A percentile compares a stretch with the other conserved stretches of the same genome.
Evolutionary conservation across 2,329 filamentous ascomycete species (phyloP).

Genomic region (Aspergillus cejpii): DNA sequence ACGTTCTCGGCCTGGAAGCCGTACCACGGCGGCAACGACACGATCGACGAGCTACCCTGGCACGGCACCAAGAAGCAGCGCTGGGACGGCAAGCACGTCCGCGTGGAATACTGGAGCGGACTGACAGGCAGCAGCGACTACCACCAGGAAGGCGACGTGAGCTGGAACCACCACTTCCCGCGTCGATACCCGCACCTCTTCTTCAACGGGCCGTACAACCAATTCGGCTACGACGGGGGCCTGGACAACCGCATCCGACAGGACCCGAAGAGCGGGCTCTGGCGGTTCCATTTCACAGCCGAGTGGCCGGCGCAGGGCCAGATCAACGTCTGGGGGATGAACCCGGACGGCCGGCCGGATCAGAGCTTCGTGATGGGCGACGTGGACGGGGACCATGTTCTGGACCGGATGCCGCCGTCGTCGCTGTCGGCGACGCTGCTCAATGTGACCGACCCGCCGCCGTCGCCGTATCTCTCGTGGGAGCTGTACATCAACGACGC

Average conservation of each 20-base stretch:
- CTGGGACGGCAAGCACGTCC: slow-evolving; percentile 56
- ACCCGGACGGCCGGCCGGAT: slow-evolving; percentile 55
- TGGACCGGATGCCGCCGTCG: slow-evolving; percentile 56
- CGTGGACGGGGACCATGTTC: slow-evolving; percentile 52
- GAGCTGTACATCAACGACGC: slow-evolving; percentile 51
- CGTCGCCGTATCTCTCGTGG: slow-evolving; percentile 50
- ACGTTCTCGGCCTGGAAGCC: slow-evolving; percentile 53
- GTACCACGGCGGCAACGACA: slow-evolving; percentile 48
- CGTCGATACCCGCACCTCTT: slow-evolving; percentile 56
- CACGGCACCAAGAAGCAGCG: slow-evolving; percentile 49
- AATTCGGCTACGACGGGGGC: slow-evolving; percentile 57
- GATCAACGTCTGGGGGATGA: slow-evolving; percentile 60
- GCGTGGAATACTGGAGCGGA: slow-evolving; percentile 56
- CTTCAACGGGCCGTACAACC: slow-evolving; percentile 55
- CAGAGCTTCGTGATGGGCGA: slow-evolving; percentile 55
- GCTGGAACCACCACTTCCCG: slow-evolving; percentile 32
- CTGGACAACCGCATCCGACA: slow-evolving; percentile 48
- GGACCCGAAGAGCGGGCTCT: slow-evolving; percentile 42
- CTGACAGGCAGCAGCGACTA: slow-evolving; percentile 54
- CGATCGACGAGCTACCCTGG: slow-evolving; percentile 47
- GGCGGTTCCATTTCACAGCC: slow-evolving; percentile 55
- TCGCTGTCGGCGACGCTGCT: slow-evolving; percentile 51
- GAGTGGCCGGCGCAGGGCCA: slow-evolving; percentile 59
- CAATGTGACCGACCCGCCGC: slow-evolving; percentile 52
- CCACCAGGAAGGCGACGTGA: slow-evolving; percentile 52